Base-by-base conservation (phyloP, 1,284 basidiomycete genomes). In the Takashimella koratensis region DNA sequence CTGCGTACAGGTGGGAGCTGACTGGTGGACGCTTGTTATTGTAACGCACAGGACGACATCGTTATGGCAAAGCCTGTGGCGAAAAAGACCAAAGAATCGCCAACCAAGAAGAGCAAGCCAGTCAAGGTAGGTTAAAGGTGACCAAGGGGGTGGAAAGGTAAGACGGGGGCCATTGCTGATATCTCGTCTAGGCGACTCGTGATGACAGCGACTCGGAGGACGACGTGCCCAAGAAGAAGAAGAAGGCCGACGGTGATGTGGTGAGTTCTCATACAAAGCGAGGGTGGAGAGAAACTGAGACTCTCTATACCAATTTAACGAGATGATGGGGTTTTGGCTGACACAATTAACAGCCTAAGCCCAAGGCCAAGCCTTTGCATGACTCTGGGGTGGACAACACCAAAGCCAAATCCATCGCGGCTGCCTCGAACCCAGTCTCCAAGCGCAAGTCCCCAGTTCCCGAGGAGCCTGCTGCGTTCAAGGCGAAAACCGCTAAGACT, bases 141-240 rank as follows among this genome's bases (percentile, higher is more conserved):
- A 36, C 39, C 2, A 44, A 45, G 43, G 8, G 41, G 2, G 39
- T 44, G 21, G 12, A 24, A 22, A 51, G 24, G 27, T 24, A 22
- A 19, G 23, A 26, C 41, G 10, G 21, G 8, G 42, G 21, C 10
- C 42, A 21, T 43, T 43, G 16, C 23, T 19, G 21, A 45, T 50
- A 24, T 39, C 8, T 36, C 45, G 21, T 26, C 3, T 49, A 66
- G 61, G 52, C 64, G 19, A 64, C 55, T 23, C 64, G 59, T 3
- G 54, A 58, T 11, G 54, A 47, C 4, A 63, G 63, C 6, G 67
- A 59, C 4, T 57, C 57, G 1, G 61, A 64, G 5, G 59, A 63
- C 21, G 55, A 61, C 20, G 50, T 48, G 10, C 61, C 63, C 2
- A 63, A 59, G 56, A 71, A 66, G 56, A 66, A 65, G 55, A 56